A percentile compares a stretch with the other conserved stretches of the same genome.
These are phyloP conservation scores for Wickerhamiella brachini DNA, from an alignment of 805 yeast species.

Conservation along the genomic window DNA sequence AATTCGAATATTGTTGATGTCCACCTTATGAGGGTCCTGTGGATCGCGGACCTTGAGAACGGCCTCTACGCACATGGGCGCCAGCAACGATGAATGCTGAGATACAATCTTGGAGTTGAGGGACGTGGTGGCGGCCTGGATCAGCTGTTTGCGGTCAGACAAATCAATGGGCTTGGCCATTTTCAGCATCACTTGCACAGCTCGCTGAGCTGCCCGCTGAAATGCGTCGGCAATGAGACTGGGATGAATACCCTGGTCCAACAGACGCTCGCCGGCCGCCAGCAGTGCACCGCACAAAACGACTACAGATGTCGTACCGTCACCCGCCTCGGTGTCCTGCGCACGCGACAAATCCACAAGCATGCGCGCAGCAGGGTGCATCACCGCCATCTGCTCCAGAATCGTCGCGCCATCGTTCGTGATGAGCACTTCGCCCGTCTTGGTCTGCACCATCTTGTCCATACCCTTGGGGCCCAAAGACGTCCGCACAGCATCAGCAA, in stretches of 20 bases:
- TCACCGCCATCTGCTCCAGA: conserved; percentile 90
- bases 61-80: conserved; percentile 90
- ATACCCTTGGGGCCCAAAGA: conserved; percentile 97
- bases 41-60: conserved; percentile 64
- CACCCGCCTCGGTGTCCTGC: conserved; percentile 99
- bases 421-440: conserved; percentile 80
- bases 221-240: conserved; percentile 87
- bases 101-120: conserved; percentile 90
- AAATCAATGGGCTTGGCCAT: conserved; percentile 78
- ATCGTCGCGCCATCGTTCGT: conserved; percentile 98
- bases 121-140: conserved; percentile 90
- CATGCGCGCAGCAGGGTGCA: conserved; percentile 98
- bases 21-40: conserved; percentile 54
- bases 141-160: conserved; percentile 64
- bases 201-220: conserved; percentile 73
- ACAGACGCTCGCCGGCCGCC: conserved; percentile 86
- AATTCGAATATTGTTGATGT: conserved; percentile 73
- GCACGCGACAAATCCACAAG: conserved; percentile 94
- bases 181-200: conserved; percentile 66
- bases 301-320: conserved; percentile 96
- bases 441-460: conserved; percentile 95
- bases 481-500: conserved; percentile 88
- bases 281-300: conserved; percentile 86
- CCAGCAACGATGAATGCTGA: conserved; percentile 71
- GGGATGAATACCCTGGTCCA: conserved; percentile 86